These are phyloP conservation scores for Backusella circina DNA, from an alignment of 192 early-diverging fungal genomes.

Conservation along the genomic window DNA sequence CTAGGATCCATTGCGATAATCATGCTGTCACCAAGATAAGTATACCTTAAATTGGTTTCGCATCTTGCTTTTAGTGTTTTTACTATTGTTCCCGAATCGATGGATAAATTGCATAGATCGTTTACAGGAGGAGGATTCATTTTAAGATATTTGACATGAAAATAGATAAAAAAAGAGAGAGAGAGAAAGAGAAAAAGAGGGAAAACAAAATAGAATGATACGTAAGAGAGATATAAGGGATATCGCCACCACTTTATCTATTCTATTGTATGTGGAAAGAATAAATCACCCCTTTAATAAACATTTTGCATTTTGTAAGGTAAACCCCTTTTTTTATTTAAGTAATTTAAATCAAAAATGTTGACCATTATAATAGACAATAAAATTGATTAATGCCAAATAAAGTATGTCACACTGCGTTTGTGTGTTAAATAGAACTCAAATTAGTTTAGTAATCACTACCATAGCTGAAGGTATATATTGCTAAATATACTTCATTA, in stretches of 20 bases:
- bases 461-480: too few species aligned
- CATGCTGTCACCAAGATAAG: background rate
- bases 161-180: slow-evolving; percentile 7
- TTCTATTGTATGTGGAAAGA: background rate
- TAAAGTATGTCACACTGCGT: too few species aligned
- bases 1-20: slow-evolving; percentile 16
- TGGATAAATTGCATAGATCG: background rate
- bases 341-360: slow-evolving; percentile 4
- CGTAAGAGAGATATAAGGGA: background rate
- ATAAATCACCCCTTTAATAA: background rate
- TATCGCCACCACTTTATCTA: background rate
- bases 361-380: background rate
- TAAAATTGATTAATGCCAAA: too few species aligned
- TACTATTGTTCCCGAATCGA: slow-evolving; percentile 1
- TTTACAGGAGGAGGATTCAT: background rate
- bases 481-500: too few species aligned
- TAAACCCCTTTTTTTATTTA: background rate
- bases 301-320: slow-evolving; percentile 1
- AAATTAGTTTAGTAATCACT: too few species aligned
- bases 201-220: background rate
- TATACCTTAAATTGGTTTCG: background rate
- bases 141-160: background rate
- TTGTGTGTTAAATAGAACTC: too few species aligned
- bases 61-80: background rate
- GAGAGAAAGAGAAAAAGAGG: background rate